Base-by-base conservation (phyloP, 257 asterid species). In the Forsythia suspensa region DNA sequence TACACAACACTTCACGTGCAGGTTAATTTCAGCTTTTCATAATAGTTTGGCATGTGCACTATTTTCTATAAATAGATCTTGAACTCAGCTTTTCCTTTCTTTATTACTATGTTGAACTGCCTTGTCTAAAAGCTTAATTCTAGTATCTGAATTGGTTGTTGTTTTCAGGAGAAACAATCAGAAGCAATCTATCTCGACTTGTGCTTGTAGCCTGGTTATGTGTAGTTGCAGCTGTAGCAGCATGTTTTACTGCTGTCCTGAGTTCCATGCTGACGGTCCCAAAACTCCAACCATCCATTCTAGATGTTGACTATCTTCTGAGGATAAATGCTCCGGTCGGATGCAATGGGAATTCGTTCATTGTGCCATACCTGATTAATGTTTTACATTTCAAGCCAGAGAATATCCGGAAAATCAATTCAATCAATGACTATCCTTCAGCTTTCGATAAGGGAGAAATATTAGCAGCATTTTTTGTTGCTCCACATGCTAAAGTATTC, bases 401-500 rank as follows among this genome's bases (percentile, higher is more conserved):
- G 16, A 89, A 91, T 48, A 71, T 89, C 34, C 55, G 36, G 69
- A 11, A n/a, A 46, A 70, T 87, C 70, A 38, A 70, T 48, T 85
- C 89, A 70, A 79, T 80, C 2, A 37, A 78, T 8, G 90, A 87
- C 4, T 91, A 89, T 71, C 89, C 92, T 0, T 15, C 13, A 18
- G 88, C 87, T 66, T 91, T 92, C 36, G 29, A 72, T 6, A 82
- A 24, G 4, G 92, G 92, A 29, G 75, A 82, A n/a, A 89, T 91
- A 44, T 78, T 80, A 79, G 97, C 95, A 4, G 97, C 92, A 10
- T 91, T 92, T 79, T 80, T 89, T 36, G 87, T 82, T 8, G 83
- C 83, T 41, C 93, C 93, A 0, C 88, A 89, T 59, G 91, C 91
- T 42, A 89, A 84, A 70, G 85, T 89, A 1, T 91, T 91, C 82